Base-by-base conservation (phyloP, 768 basidiomycete genomes). In the Lactifluus subvellereus region DNA sequence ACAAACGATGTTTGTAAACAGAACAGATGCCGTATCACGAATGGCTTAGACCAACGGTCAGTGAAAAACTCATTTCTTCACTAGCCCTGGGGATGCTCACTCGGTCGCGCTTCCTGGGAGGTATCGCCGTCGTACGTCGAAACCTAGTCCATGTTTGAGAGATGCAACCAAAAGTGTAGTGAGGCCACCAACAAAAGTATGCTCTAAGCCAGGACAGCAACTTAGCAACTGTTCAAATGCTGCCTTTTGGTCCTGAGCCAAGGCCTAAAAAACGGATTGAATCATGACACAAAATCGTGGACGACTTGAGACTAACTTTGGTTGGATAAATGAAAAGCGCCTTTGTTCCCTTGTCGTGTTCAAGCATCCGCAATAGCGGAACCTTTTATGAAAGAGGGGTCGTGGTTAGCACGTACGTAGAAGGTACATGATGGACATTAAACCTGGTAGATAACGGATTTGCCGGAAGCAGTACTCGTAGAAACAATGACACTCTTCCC, bases 111-210 rank as follows among this genome's bases (percentile, higher is more conserved):
- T 38, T 91, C 88, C 71, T 83, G 80, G 0, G 88, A 84, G 0
- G 94, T 95, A 69, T 96, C 93, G 0, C 93, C 93, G 66, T 96
- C 93, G 69, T 92, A 96, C 0, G 88, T 94, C 2, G 84, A 84
- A 13, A 91, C 79, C 82, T 84, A 57, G 42, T 30, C 42, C 18
- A 37, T 1, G 20, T 59, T 35, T 57, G 47, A 42, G 55, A 57
- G 51, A 2, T 48, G 35, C 35, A 47, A 43, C 5, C 13, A 5
- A 32, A 22, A 45, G 49, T 16, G 13, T 5, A 40, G n/a, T 8
- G 2, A 37, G 14, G n/a, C 33, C 32, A 49, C 66, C 9, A 40
- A 85, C 86, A 71, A 78, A 78, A 43, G 88, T 71, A 54, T 85
- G 77, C 60, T 82, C 82, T n/a, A 94, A 77, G 9, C 84, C 82